phyloP scores from a whole-genome alignment of 192 early-diverging fungal genomes.

The Backusella macrospora region DNA sequence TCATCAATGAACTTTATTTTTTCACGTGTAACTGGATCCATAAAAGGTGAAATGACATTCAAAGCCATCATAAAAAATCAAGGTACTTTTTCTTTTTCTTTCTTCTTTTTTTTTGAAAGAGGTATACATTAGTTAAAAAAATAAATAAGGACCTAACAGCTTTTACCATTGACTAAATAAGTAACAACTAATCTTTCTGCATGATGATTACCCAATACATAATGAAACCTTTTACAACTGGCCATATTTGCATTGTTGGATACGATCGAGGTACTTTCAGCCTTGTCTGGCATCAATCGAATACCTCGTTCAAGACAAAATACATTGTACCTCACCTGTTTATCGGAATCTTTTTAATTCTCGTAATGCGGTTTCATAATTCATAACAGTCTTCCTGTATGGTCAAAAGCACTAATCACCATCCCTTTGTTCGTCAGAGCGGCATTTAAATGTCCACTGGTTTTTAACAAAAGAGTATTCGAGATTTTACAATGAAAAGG shows the following conservation, averaged over 20 bases:
- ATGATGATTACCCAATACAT: conserved; percentile 84
- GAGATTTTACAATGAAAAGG: too few relatives aligned
- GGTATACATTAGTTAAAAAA: too few relatives aligned
- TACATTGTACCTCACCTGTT: conserved; percentile 79
- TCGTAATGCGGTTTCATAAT: conserved; percentile 78
- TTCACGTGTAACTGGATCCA: conserved; percentile 87
- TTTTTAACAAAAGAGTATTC: too few relatives aligned
- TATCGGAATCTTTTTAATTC: conserved; percentile 70
- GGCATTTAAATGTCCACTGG: too few relatives aligned
- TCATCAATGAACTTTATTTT: conserved; percentile 49
- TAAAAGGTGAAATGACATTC: conserved; percentile 82
- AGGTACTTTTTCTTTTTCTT: too few relatives aligned
- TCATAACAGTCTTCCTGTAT: conserved; percentile 68
- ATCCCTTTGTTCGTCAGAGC: too few relatives aligned
- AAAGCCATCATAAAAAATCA: conserved; percentile 87
- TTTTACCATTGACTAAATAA: not conserved
- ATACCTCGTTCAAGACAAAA: conserved; percentile 83
- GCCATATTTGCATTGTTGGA: conserved; percentile 69
- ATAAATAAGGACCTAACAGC: too few relatives aligned
- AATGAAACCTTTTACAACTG: conserved; percentile 74
- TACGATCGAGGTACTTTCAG: conserved; percentile 71
- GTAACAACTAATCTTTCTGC: conserved; percentile 70
- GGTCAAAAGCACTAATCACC: conserved; percentile 83
- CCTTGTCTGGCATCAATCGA: conserved; percentile 67
- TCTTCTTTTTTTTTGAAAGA: too few relatives aligned